phyloP scores from a whole-genome alignment of 2,329 filamentous ascomycete genomes.

The Claviceps fusiformis region DNA sequence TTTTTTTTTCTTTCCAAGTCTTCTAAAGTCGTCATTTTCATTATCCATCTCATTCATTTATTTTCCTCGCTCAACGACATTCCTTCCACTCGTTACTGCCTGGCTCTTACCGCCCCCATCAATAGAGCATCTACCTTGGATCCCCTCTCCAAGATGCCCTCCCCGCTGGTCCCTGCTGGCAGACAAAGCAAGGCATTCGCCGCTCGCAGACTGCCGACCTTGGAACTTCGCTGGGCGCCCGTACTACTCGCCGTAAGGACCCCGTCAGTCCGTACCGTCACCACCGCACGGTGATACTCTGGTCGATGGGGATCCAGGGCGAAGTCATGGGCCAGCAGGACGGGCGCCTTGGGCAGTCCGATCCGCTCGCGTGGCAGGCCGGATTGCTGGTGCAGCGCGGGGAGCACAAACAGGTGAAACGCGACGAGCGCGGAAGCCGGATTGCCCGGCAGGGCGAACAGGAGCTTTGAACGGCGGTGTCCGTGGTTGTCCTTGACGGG shows the following conservation, averaged over 20 bases:
- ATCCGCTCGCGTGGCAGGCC: conserved; percentile 48
- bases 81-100: neutral
- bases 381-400: conserved; percentile 63
- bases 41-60: neutral
- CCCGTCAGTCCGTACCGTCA: conserved; percentile 54
- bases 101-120: conserved; percentile 42
- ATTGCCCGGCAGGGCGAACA: conserved; percentile 90
- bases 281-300: conserved; percentile 81
- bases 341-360: conserved; percentile 57
- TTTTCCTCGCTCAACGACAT: neutral
- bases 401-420: conserved; percentile 86
- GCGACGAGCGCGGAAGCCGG: conserved; percentile 88
- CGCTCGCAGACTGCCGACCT: conserved; percentile 74
- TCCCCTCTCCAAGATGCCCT: conserved; percentile 54
- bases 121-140: conserved; percentile 62
- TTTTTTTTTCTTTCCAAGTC: too few species aligned
- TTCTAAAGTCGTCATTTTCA: too few species aligned
- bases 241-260: conserved; percentile 64
- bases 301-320: conserved; percentile 63
- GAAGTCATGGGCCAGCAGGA: conserved; percentile 59
- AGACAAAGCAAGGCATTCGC: conserved; percentile 79
- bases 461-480: conserved; percentile 47
- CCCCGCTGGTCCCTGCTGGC: conserved; percentile 35
- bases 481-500: conserved; percentile 48
- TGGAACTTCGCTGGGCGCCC: conserved; percentile 77